Evolutionary conservation across 2,329 filamentous ascomycete genomes (phyloP).

Genomic region (Fusarium burgessii): DNA sequence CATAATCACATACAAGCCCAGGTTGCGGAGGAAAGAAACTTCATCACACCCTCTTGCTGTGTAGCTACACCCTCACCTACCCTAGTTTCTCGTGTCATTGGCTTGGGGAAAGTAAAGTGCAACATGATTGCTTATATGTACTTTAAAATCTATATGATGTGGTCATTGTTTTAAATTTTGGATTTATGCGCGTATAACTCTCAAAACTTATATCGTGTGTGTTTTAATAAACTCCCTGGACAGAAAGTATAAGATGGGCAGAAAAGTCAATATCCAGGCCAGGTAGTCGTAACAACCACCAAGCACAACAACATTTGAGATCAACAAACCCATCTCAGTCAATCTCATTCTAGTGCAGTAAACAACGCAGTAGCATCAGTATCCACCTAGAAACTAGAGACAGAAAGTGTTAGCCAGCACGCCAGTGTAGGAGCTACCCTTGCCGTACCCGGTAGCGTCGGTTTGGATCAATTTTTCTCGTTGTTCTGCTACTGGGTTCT

Average conservation of each 20-base stretch:
- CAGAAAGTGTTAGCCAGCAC: slow-evolving; percentile 37
- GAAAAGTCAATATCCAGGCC: background rate
- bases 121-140: slow-evolving; percentile 17
- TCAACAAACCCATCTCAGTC: slow-evolving; percentile 33
- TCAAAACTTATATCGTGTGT: background rate
- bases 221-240: background rate
- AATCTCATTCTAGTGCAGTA: slow-evolving; percentile 32
- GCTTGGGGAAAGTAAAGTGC: slow-evolving; percentile 18
- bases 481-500: slow-evolving; percentile 11
- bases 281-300: slow-evolving; percentile 37
- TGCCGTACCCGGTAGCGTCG: slow-evolving; percentile 46
- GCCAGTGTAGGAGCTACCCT: slow-evolving; percentile 40
- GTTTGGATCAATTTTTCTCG: slow-evolving; percentile 37
- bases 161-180: background rate
- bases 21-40: slow-evolving; percentile 24
- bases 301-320: slow-evolving; percentile 27
- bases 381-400: slow-evolving; percentile 27
- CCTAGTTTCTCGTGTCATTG: slow-evolving; percentile 24
- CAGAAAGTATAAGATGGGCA: background rate
- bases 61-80: slow-evolving; percentile 37
- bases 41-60: slow-evolving; percentile 32
- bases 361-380: slow-evolving; percentile 38
- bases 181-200: background rate
- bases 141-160: slow-evolving; percentile 10
- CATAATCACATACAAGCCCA: slow-evolving; percentile 9